These are phyloP conservation scores for Colletotrichum noveboracense DNA, from an alignment of 2,329 filamentous ascomycete genomes.

Conservation along the genomic window DNA sequence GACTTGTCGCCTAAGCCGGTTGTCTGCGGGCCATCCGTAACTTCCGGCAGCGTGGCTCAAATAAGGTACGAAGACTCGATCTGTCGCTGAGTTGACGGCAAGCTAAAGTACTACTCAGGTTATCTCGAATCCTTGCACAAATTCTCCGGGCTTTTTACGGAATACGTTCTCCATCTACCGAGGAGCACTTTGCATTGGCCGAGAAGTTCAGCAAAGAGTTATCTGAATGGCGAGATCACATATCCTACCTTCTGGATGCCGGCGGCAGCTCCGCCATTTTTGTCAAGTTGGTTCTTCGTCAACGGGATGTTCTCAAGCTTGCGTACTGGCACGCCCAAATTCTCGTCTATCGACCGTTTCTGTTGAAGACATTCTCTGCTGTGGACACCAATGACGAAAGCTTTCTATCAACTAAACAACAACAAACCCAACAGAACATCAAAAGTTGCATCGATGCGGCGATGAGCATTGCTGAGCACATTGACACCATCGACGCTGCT, in stretches of 20 bases:
- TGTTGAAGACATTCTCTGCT: conserved; percentile 35
- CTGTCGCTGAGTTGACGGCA: fast-evolving
- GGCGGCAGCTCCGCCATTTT: conserved; percentile 42
- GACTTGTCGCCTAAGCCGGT: background rate
- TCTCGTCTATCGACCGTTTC: conserved; percentile 40
- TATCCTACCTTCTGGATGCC: conserved; percentile 41
- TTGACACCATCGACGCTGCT: conserved; percentile 39
- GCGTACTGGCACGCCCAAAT: conserved; percentile 47
- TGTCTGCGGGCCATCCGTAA: conserved; percentile 24
- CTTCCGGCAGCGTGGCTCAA: conserved; percentile 38
- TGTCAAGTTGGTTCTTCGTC: conserved; percentile 29
- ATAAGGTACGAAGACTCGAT: conserved; percentile 31
- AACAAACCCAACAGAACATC: conserved; percentile 21
- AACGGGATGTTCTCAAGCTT: conserved; percentile 44
- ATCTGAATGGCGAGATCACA: conserved; percentile 35
- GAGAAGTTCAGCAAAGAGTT: conserved; percentile 33
- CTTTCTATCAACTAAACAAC: background rate
- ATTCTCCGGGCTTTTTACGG: conserved; percentile 40
- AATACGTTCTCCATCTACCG: conserved; percentile 34
- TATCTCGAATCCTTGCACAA: conserved; percentile 37
- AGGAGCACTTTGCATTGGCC: conserved; percentile 28
- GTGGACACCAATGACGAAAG: background rate
- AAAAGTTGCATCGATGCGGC: conserved; percentile 41
- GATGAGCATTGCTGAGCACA: conserved; percentile 38
- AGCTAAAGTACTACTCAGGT: conserved; percentile 17